Evolutionary conservation across 2,329 filamentous ascomycete species (phyloP).

Genomic region (Penicillium sp.): DNA sequence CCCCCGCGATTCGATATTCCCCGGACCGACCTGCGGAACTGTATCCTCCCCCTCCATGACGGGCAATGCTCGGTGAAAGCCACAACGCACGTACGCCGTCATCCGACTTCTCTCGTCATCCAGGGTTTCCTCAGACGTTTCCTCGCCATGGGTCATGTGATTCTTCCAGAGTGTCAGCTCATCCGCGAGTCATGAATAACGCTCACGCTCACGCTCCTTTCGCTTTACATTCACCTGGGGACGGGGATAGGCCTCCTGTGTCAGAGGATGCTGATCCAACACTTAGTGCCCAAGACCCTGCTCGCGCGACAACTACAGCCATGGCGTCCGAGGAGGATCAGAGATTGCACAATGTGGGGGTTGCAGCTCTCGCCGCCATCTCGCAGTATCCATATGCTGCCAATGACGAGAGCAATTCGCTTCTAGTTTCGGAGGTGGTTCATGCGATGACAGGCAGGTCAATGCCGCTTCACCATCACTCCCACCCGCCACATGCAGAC

Average conservation of each 20-base stretch:
- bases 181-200: slow-evolving; percentile 24
- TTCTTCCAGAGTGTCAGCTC: slow-evolving; percentile 12
- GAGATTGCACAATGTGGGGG: slow-evolving; percentile 25
- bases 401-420: slow-evolving; percentile 22
- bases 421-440: slow-evolving; percentile 32
- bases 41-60: slow-evolving; percentile 8
- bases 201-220: slow-evolving; percentile 8
- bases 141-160: slow-evolving; percentile 28
- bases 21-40: neutral
- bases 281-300: slow-evolving; percentile 5
- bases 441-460: slow-evolving; percentile 29
- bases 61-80: slow-evolving; percentile 23
- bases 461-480: slow-evolving; percentile 1
- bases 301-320: slow-evolving; percentile 1
- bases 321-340: slow-evolving; percentile 24
- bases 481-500: neutral
- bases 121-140: slow-evolving; percentile 6
- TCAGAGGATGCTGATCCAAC: slow-evolving; percentile 6
- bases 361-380: slow-evolving; percentile 36
- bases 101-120: slow-evolving; percentile 6
- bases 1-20: slow-evolving; percentile 8
- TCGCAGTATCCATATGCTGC: slow-evolving; percentile 31
- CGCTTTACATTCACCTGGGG: neutral
- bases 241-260: slow-evolving; percentile 1
- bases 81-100: slow-evolving; percentile 8